Conservation (phyloP, 192 early-diverging fungal genomes). For the Fimicolochytrium jonesii region DNA sequence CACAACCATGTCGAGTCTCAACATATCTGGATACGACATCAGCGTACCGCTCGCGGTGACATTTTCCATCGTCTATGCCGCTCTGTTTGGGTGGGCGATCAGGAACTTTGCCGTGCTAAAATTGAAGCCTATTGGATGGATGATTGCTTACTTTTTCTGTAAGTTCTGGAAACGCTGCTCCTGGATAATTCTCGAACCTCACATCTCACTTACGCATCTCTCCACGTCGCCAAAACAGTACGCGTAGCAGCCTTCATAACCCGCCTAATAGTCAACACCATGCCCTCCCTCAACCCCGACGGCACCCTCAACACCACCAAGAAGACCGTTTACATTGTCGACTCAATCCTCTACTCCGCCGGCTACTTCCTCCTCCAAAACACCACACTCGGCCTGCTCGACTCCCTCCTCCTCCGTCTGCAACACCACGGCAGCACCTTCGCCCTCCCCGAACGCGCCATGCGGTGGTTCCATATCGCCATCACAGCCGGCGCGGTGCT, state of each 20-base stretch:
- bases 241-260: not conserved
- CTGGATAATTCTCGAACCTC: not conserved
- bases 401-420: not conserved
- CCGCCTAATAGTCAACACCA: not conserved
- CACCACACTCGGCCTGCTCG: not conserved
- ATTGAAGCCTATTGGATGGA: not conserved
- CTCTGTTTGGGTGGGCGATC: not conserved
- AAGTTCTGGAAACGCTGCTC: too few relatives aligned
- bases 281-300: not conserved
- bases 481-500: not conserved
- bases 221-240: not conserved
- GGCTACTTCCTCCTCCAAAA: slow-evolving; percentile 15
- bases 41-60: not conserved
- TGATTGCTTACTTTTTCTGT: not conserved
- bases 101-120: not conserved
- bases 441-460: not conserved
- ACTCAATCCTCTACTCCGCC: slow-evolving; percentile 7
- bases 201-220: not conserved
- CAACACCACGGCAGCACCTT: not conserved
- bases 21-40: not conserved
- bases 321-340: not conserved
- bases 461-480: slow-evolving; percentile 2
- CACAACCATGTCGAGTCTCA: not conserved
- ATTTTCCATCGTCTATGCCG: not conserved
- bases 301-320: not conserved